These are phyloP conservation scores for Aurantiochytrium sp. DNA, from an alignment of 108 stramenopile genomes.

Conservation along the genomic window DNA sequence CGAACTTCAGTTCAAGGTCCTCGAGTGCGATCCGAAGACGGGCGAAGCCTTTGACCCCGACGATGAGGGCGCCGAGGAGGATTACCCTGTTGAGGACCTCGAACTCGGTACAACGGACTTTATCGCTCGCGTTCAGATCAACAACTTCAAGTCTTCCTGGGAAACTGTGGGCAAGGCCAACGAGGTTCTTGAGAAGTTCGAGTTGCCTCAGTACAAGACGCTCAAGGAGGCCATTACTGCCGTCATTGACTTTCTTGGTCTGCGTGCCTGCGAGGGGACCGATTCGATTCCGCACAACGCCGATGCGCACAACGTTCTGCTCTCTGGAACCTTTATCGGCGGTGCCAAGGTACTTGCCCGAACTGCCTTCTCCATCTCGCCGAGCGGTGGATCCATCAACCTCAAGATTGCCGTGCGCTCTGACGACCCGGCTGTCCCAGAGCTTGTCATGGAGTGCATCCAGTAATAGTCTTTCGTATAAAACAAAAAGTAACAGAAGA, in stretches of 20 bases:
- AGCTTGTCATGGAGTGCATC: constrained; percentile 77
- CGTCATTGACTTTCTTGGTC: constrained; percentile 73
- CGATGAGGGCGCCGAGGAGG: constrained; percentile 73
- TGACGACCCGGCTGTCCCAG: constrained; percentile 57
- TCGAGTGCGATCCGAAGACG: constrained; percentile 65
- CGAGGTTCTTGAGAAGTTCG: constrained; percentile 84
- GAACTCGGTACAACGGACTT: constrained; percentile 75
- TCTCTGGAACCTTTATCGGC: constrained; percentile 30
- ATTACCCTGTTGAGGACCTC: constrained; percentile 80
- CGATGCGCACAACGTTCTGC: constrained; percentile 5
- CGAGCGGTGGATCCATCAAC: constrained; percentile 8
- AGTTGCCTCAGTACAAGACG: constrained; percentile 69
- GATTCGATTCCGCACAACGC: not conserved
- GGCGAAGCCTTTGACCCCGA: constrained; percentile 58
- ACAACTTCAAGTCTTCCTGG: constrained; percentile 78
- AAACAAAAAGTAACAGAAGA: too few species aligned
- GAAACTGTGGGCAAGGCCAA: constrained; percentile 63
- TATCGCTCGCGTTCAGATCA: constrained; percentile 77
- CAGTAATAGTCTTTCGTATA: not conserved
- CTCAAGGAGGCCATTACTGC: constrained; percentile 70
- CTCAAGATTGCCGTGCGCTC: constrained; percentile 83
- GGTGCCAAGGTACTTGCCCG: constrained; percentile 24
- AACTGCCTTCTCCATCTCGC: not conserved
- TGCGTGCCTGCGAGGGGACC: constrained; percentile 85
- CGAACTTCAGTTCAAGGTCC: constrained; percentile 67